These are phyloP conservation scores for Ambrosia trifida DNA, from an alignment of 129 eudicot genomes.

Conservation along the genomic window DNA sequence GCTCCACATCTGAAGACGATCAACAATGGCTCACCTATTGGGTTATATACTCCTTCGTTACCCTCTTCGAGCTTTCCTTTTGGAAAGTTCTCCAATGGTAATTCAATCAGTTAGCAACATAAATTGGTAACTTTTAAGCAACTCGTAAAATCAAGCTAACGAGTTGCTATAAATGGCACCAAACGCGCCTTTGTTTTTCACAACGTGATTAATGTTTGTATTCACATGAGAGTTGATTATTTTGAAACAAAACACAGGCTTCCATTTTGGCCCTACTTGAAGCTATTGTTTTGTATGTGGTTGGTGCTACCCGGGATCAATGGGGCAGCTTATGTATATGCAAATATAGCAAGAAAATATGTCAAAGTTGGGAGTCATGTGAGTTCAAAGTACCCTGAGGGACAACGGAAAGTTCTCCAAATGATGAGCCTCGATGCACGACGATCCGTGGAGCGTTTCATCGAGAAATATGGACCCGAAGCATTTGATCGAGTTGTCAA, in stretches of 20 bases:
- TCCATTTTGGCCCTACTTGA: slow-evolving; percentile 90
- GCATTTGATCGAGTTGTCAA: slow-evolving; percentile 88
- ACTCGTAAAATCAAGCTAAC: not conserved
- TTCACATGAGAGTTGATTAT: not conserved
- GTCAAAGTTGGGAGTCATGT: slow-evolving; percentile 66
- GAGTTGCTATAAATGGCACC: not conserved
- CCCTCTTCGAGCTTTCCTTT: slow-evolving; percentile 88
- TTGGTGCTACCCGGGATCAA: slow-evolving; percentile 87
- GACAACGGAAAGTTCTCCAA: slow-evolving; percentile 84
- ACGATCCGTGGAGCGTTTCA: slow-evolving; percentile 80
- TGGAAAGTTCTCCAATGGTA: slow-evolving; percentile 98
- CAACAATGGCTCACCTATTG: slow-evolving; percentile 99
- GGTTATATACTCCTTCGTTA: slow-evolving; percentile 81
- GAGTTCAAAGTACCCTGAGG: slow-evolving; percentile 61
- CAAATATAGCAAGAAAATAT: slow-evolving; percentile 69
- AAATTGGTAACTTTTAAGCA: not conserved
- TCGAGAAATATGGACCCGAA: slow-evolving; percentile 79
- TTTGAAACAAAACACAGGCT: slow-evolving; percentile 47
- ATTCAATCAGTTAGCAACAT: not conserved
- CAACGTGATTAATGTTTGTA: not conserved
- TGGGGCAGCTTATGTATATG: slow-evolving; percentile 89
- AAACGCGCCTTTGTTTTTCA: not conserved
- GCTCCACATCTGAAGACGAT: slow-evolving; percentile 82
- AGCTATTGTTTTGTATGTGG: slow-evolving; percentile 91
- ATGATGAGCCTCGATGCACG: slow-evolving; percentile 98